These are phyloP conservation scores for Nitzschia sp. DNA, from an alignment of 108 stramenopile genomes.

Conservation along the genomic window DNA sequence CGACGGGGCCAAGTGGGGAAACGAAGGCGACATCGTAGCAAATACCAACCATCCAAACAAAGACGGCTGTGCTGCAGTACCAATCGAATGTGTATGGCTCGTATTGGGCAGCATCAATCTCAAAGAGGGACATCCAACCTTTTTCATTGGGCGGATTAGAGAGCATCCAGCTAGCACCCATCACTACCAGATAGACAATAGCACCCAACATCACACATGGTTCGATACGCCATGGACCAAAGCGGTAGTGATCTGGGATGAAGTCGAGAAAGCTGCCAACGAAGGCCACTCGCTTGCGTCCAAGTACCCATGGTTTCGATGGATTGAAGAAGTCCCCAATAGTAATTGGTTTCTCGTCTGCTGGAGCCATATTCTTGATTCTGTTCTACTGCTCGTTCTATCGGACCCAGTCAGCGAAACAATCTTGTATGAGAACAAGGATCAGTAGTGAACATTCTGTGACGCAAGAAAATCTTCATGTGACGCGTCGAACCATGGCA, in stretches of 20 bases:
- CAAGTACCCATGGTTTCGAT: slow-evolving; percentile 56
- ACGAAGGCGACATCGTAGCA: slow-evolving; percentile 12
- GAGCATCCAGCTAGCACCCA: slow-evolving; percentile 16
- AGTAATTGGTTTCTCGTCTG: not conserved
- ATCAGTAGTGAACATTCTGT: not conserved
- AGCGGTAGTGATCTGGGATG: slow-evolving; percentile 61
- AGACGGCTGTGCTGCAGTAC: slow-evolving; percentile 39
- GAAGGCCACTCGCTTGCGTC: slow-evolving; percentile 38
- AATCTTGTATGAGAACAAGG: not conserved
- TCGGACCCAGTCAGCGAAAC: not conserved
- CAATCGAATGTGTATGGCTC: slow-evolving; percentile 33
- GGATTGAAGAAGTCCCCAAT: slow-evolving; percentile 40
- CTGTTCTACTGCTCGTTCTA: no score
- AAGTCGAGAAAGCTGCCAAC: slow-evolving; percentile 70
- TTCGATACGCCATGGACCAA: slow-evolving; percentile 60
- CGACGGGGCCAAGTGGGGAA: slow-evolving; percentile 28
- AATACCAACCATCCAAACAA: slow-evolving; percentile 51
- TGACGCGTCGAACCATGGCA: no score
- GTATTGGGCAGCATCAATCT: slow-evolving; percentile 26
- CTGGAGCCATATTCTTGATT: not conserved
- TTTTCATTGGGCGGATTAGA: slow-evolving; percentile 1
- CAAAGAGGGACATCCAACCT: slow-evolving; percentile 20
- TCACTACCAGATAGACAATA: slow-evolving; percentile 7
- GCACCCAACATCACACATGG: slow-evolving; percentile 13
- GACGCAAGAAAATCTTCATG: no score